phyloP scores from a whole-genome alignment of 2,329 filamentous ascomycete species.

The Microdochium trichocladiopsis region DNA sequence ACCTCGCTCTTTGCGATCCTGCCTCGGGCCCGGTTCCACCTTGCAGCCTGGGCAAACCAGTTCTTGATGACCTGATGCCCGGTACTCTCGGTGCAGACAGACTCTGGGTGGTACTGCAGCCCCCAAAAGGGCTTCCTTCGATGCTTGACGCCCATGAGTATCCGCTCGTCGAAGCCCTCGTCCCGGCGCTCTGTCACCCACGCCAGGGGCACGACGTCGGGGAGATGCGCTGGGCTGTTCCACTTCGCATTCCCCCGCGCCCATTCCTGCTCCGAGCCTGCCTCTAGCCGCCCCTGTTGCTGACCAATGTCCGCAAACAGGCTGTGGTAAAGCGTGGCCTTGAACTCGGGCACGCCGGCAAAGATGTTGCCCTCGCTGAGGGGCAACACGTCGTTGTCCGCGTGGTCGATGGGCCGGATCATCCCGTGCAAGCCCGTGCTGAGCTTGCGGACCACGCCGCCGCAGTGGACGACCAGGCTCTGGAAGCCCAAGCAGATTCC shows the following conservation, averaged over 20 bases:
- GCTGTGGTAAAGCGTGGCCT: constrained; percentile 73
- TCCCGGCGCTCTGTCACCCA: constrained; percentile 47
- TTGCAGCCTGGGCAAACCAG: constrained; percentile 64
- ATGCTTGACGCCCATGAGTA: constrained; percentile 76
- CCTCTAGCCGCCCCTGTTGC: constrained; percentile 13
- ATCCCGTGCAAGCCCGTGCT: constrained; percentile 76
- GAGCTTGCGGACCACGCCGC: constrained; percentile 59
- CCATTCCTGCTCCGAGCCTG: background rate
- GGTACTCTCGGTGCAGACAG: constrained; percentile 68
- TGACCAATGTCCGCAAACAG: constrained; percentile 46
- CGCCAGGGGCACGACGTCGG: constrained; percentile 49
- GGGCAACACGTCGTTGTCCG: constrained; percentile 8
- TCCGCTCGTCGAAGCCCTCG: constrained; percentile 32
- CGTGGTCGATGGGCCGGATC: constrained; percentile 60
- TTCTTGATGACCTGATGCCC: constrained; percentile 60
- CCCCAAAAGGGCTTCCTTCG: constrained; percentile 69
- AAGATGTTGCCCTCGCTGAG: constrained; percentile 55
- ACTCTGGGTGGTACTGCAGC: constrained; percentile 87
- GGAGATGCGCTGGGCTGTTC: constrained; percentile 23
- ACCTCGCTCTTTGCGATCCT: constrained; percentile 20
- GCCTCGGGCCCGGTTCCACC: constrained; percentile 44
- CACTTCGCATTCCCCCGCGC: constrained; percentile 22
- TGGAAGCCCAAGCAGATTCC: constrained; percentile 90
- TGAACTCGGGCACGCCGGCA: constrained; percentile 46
- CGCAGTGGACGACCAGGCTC: constrained; percentile 64